Evolutionary conservation across 805 yeast genomes (phyloP), one percentile per base, ranked within the genome.

Genomic region (Candida ponderosae): DNA sequence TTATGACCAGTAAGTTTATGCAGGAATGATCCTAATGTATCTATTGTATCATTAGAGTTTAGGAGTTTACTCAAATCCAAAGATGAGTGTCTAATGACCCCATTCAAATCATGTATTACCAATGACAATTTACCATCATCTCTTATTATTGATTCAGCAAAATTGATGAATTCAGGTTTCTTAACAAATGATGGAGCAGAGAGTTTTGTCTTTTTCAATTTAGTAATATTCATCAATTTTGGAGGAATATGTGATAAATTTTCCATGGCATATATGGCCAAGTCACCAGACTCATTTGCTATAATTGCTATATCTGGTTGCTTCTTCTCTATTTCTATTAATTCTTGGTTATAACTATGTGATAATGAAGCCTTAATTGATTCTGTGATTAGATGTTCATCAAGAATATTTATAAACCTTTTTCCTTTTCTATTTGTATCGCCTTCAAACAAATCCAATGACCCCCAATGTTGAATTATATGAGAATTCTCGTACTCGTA

Each of bases 1-100:
- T 76, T 72, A 53, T 88, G 96, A 1, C 97, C 97, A 2, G 94
- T 86, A 38, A 81, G 74, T 46, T 81, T 79, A 43, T 78, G 70
- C 18, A 66, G 61, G 9, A 78, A 45, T 5, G 41, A 37, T 4
- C 59, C 62, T 0, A 24, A 24, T 11, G 50, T 39, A 6, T 47
- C 33, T 6, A 38, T 36, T 6, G 44, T 31, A 2, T 32, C 23
- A 6, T 44, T 32, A 5, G 43, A 44, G 3, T 44, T 34, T 20
- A 37, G 40, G 23, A 48, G 57, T 27, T 37, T 60, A 24, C 32
- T 50, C 24, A 38, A 47, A 40, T 57, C 52, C 16, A 61, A 28
- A 24, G 48, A 47, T 11, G 60, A 60, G 38, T 59, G 65, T 37
- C 60, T 56, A 21, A 63, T 56, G 9, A 57, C 53, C 9, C 69